Base-by-base conservation (phyloP, 148 eudicot species). In the Fagopyrum tataricum region DNA sequence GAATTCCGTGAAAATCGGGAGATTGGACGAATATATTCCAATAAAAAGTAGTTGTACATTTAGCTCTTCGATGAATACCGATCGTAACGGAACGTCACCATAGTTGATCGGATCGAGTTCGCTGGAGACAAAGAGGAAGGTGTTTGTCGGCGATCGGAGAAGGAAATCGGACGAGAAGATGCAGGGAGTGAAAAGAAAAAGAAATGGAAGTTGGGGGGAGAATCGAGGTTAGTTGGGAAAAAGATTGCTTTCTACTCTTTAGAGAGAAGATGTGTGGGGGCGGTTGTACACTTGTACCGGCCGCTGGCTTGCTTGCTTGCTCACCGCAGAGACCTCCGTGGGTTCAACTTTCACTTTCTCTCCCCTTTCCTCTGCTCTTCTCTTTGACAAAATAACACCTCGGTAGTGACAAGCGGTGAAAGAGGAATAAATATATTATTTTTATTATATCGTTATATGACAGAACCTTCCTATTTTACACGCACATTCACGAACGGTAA, bases 251-350 rank as follows among this genome's bases (percentile, higher is more conserved):
- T 37, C 13, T 44, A 5, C 37, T 31, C 37, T 31, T 31, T 31
- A 31, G 37, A 12, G 48, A 12, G 48, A 44, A 44, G 68, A 42
- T 62, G 68, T 31, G 68, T 31, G 43, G 40, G 49, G 68, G 68
- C 68, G 68, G 68, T 64, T 64, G 62, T 56, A 56, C 68, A 43
- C 43, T 64, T 64, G 62, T 56, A 56, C 62, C 62, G 62, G 62
- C 62, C 62, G 68, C 18, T 31, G 37, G 37, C 37, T 31, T 31
- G 37, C 37, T 31, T 31, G 37, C 37, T 64, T 64, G 68, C 68
- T 64, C 43, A 31, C 42, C 42, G 17, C 68, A 64, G 3, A 13
- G 39, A 31, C 68, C 68, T 18, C 68, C 43, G 68, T 64, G 44
- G 6, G 69, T 64, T 64, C 69, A 64, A 64, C 69, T 64, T 39